Base-by-base conservation (phyloP, 208 protist genomes). In the Leptomonas pyrrhocoris region DNA sequence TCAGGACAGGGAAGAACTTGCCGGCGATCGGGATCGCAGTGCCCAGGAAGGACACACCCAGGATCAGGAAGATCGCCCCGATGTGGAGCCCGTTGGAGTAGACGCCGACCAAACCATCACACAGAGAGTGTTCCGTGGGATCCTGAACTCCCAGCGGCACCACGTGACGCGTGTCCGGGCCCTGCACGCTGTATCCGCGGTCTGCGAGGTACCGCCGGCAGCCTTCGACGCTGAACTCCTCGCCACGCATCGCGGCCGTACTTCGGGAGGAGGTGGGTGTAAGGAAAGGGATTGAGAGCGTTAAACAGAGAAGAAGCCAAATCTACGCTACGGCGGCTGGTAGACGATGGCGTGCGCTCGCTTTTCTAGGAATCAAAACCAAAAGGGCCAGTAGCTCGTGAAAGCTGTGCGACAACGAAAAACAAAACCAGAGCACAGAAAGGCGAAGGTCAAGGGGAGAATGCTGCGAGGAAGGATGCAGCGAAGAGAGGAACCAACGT, bases 71-170 rank as follows among this genome's bases (percentile, higher is more conserved):
- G 23, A 85, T 73, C 16, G 69, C 60, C 21, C 49, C 69, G 43
- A 88, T 58, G 62, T 91, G 85, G 25, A 86, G 25, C 9, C 79
- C 65, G n/a, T 80, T 16, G 15, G 79, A 80, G 65, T 89, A 89
- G 16, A 23, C 18, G 7, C 83, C 83, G 12, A 40, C 15, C 13
- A 75, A 62, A 36, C 68, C 73, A 1, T 74, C 74, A 31, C 85
- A 90, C 11, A 84, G 68, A 28, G 73, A 78, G 38, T 34, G 56
- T 40, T 12, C n/a, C 19, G 15, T 31, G 0, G 3, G 9, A 1
- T 57, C 28, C 23, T 38, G 16, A 16, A 36, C n/a, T 2, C 7
- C 16, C 27, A 51, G 16, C 30, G 11, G 49, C 13, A 8, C 36
- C 11, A 55, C 42, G 25, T 31, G 27, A 21, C 31, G 43, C 2